A percentile compares a stretch with the other conserved stretches of the same genome.
Conservation (phyloP, 2,329 filamentous ascomycete genomes). For the Sporothrix curviconia region DNA sequence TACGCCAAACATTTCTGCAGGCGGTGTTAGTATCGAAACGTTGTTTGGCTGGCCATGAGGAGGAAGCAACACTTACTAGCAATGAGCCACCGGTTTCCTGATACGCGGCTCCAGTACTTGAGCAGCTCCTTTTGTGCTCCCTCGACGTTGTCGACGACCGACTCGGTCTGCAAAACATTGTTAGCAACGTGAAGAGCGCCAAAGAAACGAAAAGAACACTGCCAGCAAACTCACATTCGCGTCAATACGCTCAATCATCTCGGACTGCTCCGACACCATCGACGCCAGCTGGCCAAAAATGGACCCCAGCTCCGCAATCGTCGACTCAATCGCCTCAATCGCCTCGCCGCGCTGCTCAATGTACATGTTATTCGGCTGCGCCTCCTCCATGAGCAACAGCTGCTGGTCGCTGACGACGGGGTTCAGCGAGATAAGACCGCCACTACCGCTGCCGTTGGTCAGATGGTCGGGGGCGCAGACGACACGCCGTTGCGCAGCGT, state of each 20-base stretch:
- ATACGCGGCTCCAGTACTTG: slow-evolving; percentile 94
- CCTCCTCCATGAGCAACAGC: slow-evolving; percentile 88
- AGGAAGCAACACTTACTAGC: slow-evolving; percentile 41
- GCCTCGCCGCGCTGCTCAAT: slow-evolving; percentile 91
- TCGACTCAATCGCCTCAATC: slow-evolving; percentile 93
- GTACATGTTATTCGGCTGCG: slow-evolving; percentile 76
- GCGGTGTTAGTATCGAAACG: too few relatives aligned
- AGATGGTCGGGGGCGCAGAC: slow-evolving; percentile 13
- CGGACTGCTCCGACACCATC: slow-evolving; percentile 96
- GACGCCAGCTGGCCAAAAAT: slow-evolving; percentile 60
- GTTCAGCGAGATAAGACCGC: slow-evolving; percentile 76
- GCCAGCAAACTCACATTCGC: slow-evolving; percentile 19
- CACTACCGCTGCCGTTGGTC: slow-evolving; percentile 36
- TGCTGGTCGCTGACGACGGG: slow-evolving; percentile 75
- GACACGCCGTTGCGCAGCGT: slow-evolving; percentile 11
- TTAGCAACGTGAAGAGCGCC: neutral
- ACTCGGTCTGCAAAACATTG: slow-evolving; percentile 66
- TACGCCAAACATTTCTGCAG: slow-evolving; percentile 65
- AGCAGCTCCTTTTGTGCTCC: slow-evolving; percentile 90
- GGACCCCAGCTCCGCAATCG: slow-evolving; percentile 79
- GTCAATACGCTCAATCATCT: slow-evolving; percentile 62
- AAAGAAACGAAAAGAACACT: neutral
- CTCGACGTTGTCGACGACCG: slow-evolving; percentile 97
- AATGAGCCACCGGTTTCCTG: slow-evolving; percentile 90
- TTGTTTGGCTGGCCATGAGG: too few relatives aligned